Conservation (phyloP, 495 filamentous ascomycete species). For the Penicillium coprophilum region DNA sequence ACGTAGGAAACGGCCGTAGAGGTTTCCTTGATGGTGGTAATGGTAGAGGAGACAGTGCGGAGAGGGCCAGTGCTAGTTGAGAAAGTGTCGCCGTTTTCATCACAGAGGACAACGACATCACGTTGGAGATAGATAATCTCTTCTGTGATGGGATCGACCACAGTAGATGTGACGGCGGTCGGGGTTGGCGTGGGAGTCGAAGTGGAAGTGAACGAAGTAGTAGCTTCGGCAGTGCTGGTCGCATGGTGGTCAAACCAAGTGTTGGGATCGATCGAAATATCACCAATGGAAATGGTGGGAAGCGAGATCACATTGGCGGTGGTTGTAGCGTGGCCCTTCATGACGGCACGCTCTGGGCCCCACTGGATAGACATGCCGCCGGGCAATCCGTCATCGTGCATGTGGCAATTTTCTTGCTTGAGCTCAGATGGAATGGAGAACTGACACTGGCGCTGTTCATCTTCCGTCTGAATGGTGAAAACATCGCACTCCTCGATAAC, state of each 20-base stretch:
- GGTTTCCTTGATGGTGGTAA: slow-evolving; percentile 19
- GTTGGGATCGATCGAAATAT: slow-evolving; percentile 11
- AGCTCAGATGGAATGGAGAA: slow-evolving; percentile 50
- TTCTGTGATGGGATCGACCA: slow-evolving; percentile 29
- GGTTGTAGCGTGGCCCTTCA: slow-evolving; percentile 10
- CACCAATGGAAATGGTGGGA: slow-evolving; percentile 16
- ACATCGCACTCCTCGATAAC: slow-evolving; percentile 54
- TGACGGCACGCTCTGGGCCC: slow-evolving; percentile 52
- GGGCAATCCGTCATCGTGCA: slow-evolving; percentile 48
- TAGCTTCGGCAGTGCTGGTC: slow-evolving; percentile 5
- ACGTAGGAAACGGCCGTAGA: slow-evolving; percentile 31
- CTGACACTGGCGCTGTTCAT: slow-evolving; percentile 37
- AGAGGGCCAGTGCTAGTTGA: slow-evolving; percentile 26
- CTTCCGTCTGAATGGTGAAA: slow-evolving; percentile 56
- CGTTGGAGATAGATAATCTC: slow-evolving; percentile 40
- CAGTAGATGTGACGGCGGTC: slow-evolving; percentile 29
- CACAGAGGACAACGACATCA: slow-evolving; percentile 39
- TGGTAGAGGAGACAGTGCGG: slow-evolving; percentile 24
- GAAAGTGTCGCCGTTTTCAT: slow-evolving; percentile 25
- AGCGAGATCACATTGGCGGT: slow-evolving; percentile 10
- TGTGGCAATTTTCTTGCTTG: slow-evolving; percentile 33
- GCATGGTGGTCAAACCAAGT: slow-evolving; percentile 7
- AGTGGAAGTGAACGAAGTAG: slow-evolving; percentile 17
- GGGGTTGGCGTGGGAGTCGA: slow-evolving; percentile 25
- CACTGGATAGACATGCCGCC: slow-evolving; percentile 51